Conservation (phyloP, 139 green algal genomes). For the Chlorella sp. region DNA sequence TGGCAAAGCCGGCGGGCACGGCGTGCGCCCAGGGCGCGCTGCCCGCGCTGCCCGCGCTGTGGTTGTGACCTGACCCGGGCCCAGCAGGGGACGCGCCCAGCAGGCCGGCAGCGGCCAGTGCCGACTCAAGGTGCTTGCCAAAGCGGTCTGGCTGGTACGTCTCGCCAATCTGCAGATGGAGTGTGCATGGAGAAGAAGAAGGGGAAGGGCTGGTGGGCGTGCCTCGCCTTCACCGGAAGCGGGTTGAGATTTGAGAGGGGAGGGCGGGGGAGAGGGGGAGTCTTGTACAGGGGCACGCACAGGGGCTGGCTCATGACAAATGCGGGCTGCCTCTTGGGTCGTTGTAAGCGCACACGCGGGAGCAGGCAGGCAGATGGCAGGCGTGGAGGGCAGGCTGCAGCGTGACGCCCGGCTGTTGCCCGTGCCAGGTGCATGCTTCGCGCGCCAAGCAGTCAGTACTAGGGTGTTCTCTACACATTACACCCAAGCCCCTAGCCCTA, state of each 20-base stretch:
- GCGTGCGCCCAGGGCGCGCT: background rate
- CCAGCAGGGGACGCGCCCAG: background rate
- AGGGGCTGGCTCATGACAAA: background rate
- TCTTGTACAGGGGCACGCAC: background rate
- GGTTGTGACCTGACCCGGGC: too few species aligned
- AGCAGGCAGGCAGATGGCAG: background rate
- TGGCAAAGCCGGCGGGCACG: background rate
- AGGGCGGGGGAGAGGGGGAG: background rate
- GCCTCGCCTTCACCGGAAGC: background rate
- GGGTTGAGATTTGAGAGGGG: background rate
- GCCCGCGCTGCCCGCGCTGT: too few species aligned
- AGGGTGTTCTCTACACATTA: background rate
- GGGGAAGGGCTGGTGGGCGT: background rate
- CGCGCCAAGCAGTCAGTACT: background rate
- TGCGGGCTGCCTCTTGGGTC: background rate
- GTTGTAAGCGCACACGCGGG: background rate
- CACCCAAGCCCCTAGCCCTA: background rate
- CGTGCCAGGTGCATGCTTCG: too few species aligned
- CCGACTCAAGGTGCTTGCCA: background rate
- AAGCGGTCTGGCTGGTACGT: slow-evolving; percentile 5
- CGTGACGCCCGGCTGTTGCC: too few species aligned
- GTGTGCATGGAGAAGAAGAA: background rate
- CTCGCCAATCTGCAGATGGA: background rate
- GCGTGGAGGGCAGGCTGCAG: background rate
- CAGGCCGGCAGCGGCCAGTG: background rate